A percentile compares a stretch with the other conserved stretches of the same genome.
These are phyloP conservation scores for Lodderomyces oxycetoniae DNA, from an alignment of 1,139 yeast genomes.

Conservation along the genomic window DNA sequence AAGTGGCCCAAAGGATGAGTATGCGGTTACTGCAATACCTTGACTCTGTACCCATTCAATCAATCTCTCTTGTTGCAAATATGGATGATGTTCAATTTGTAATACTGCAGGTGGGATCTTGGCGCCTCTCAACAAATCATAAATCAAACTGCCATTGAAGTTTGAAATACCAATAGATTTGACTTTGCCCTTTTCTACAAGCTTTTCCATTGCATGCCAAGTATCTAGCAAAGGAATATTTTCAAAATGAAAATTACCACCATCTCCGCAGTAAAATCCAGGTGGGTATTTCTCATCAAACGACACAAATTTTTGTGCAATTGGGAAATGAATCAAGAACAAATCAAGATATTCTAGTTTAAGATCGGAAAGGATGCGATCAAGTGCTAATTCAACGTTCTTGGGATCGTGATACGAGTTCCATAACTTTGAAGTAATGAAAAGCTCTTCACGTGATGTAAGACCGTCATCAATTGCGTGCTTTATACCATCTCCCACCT, in stretches of 20 bases:
- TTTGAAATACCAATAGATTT: slow-evolving; percentile 82
- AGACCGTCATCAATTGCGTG: slow-evolving; percentile 63
- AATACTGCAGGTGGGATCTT: slow-evolving; percentile 72
- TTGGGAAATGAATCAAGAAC: slow-evolving; percentile 77
- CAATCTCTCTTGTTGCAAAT: slow-evolving; percentile 70
- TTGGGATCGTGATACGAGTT: slow-evolving; percentile 69
- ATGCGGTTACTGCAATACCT: slow-evolving; percentile 71
- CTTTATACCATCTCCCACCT: slow-evolving; percentile 66
- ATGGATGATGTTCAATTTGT: slow-evolving; percentile 93
- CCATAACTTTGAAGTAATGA: slow-evolving; percentile 79
- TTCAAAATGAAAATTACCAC: slow-evolving; percentile 53
- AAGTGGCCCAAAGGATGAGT: slow-evolving; percentile 82
- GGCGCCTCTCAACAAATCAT: slow-evolving; percentile 69
- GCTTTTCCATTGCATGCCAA: slow-evolving; percentile 71
- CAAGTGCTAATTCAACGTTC: slow-evolving; percentile 52
- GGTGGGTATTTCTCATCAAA: slow-evolving; percentile 74
- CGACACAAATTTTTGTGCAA: slow-evolving; percentile 69
- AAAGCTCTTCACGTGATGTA: slow-evolving; percentile 67
- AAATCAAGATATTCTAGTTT: slow-evolving; percentile 66
- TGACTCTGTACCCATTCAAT: slow-evolving; percentile 57
- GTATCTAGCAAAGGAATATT: slow-evolving; percentile 72
- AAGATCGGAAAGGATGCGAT: slow-evolving; percentile 61
- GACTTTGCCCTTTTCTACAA: slow-evolving; percentile 55
- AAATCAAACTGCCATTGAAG: slow-evolving; percentile 64
- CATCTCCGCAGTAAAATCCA: slow-evolving; percentile 62